phyloP scores from a whole-genome alignment of 2,329 filamentous ascomycete genomes.

The Trichoderma hamatum region DNA sequence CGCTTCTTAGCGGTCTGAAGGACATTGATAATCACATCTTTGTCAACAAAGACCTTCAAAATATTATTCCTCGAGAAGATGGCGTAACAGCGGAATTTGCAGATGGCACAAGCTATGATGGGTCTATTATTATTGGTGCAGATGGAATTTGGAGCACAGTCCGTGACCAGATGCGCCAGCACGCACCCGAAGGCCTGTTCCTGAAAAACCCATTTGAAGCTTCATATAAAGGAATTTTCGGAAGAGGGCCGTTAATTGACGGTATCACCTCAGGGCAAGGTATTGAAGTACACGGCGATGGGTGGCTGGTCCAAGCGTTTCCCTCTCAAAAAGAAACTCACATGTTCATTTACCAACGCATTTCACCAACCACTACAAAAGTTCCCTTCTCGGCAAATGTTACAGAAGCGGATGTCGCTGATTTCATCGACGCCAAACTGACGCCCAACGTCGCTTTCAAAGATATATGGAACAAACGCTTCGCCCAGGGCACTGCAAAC shows the following conservation, averaged over 20 bases:
- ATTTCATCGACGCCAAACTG: not conserved
- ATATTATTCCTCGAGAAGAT: constrained; percentile 30
- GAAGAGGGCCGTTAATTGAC: not conserved
- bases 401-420: not conserved
- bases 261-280: not conserved
- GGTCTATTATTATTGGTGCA: constrained; percentile 43
- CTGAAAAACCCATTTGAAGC: not conserved
- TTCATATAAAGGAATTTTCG: not conserved
- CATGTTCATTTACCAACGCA: not conserved
- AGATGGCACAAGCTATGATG: constrained; percentile 39
- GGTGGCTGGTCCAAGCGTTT: not conserved
- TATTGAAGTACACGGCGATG: not conserved
- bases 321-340: not conserved
- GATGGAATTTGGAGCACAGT: not conserved
- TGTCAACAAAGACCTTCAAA: constrained; percentile 34
- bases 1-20: constrained; percentile 38
- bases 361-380: not conserved
- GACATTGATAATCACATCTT: constrained; percentile 34
- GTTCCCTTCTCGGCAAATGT: not conserved
- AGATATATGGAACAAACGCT: not conserved
- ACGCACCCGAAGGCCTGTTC: not conserved
- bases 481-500: not conserved
- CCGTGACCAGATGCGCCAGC: not conserved
- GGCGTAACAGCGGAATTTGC: constrained; percentile 37
- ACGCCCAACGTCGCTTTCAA: not conserved